Evolutionary conservation across 2,329 filamentous ascomycete genomes (phyloP).

Genomic region (Fusarium brevicatenulatum): DNA sequence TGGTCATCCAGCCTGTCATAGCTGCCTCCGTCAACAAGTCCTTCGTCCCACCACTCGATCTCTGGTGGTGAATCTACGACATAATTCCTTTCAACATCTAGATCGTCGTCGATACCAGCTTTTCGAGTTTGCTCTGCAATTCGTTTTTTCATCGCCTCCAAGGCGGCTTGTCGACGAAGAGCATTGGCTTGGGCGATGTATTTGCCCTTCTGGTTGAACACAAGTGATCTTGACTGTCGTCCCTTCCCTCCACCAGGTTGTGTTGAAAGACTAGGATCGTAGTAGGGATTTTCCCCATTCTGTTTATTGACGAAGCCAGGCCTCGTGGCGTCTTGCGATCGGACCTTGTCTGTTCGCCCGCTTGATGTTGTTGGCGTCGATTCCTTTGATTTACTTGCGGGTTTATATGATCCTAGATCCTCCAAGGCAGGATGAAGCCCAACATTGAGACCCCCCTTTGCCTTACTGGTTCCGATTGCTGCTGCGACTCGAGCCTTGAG

Average conservation of each 20-base stretch:
- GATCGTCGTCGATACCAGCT: slow-evolving; percentile 92
- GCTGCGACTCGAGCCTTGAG: slow-evolving; percentile 84
- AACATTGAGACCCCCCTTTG: slow-evolving; percentile 76
- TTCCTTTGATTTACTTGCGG: slow-evolving; percentile 52
- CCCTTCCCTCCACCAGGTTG: slow-evolving; percentile 67
- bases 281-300: slow-evolving; percentile 76
- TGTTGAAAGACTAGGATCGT: slow-evolving; percentile 73
- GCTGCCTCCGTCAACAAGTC: slow-evolving; percentile 76
- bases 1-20: slow-evolving; percentile 77
- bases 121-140: slow-evolving; percentile 89
- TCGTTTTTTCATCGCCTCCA: slow-evolving; percentile 94
- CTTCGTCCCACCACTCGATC: slow-evolving; percentile 98
- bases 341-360: slow-evolving; percentile 27
- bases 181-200: slow-evolving; percentile 96
- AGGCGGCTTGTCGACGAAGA: slow-evolving; percentile 82
- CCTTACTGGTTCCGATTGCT: slow-evolving; percentile 70
- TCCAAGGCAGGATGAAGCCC: slow-evolving; percentile 81
- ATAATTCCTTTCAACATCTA: slow-evolving; percentile 90
- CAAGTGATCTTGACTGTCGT: slow-evolving; percentile 77
- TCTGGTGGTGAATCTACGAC: slow-evolving; percentile 84
- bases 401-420: slow-evolving; percentile 61
- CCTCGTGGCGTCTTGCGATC: slow-evolving; percentile 31
- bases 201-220: slow-evolving; percentile 96
- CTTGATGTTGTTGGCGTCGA: slow-evolving; percentile 30
- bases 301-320: slow-evolving; percentile 28